Base-by-base conservation (phyloP, 129 eudicot species). In the Artemisia argyi region DNA sequence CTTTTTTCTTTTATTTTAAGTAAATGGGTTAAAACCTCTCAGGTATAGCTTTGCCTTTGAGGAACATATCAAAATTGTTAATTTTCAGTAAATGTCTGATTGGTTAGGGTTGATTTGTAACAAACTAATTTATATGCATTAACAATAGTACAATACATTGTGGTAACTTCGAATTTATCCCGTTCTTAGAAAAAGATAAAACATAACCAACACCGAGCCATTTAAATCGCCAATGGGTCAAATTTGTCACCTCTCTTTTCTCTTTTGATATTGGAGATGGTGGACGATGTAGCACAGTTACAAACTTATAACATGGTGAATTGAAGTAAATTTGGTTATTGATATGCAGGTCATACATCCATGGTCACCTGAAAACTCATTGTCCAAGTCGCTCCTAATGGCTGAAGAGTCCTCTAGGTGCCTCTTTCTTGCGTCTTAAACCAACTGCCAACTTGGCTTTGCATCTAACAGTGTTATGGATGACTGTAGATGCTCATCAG, bases 281-380 rank as follows among this genome's bases (percentile, higher is more conserved):
- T 14, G 42, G 42, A 32, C 42, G 42, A 32, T 32, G 42, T 32
- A 32, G 42, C 42, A 32, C 42, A 32, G 7, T 32, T 4, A 32
- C 42, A 32, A 32, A 7, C 42, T 32, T 32, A 32, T 32, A 32
- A 39, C 46, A 7, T 39, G 46, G 5, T 39, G 46, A 13, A 15
- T 20, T 56, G 57, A 52, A 15, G 17, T 12, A n/a, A 52, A 52
- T 52, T 52, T 52, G 9, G 46, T 39, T 39, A 39, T 39, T 39
- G 46, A 39, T 39, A 48, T 85, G 84, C 97, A 91, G 97, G 76
- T 72, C 59, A 72, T 46, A 52, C 44, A 13, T 73, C 81, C 88
- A 82, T 82, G 79, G 81, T 85, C 88, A 83, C 88, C 88, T 77
- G 79, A 79, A 83, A 72, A 72, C 60, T 48, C 48, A 72, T 72